phyloP scores from a whole-genome alignment of 352 stramenopile species.

The Globisporangium uncinulatum region DNA sequence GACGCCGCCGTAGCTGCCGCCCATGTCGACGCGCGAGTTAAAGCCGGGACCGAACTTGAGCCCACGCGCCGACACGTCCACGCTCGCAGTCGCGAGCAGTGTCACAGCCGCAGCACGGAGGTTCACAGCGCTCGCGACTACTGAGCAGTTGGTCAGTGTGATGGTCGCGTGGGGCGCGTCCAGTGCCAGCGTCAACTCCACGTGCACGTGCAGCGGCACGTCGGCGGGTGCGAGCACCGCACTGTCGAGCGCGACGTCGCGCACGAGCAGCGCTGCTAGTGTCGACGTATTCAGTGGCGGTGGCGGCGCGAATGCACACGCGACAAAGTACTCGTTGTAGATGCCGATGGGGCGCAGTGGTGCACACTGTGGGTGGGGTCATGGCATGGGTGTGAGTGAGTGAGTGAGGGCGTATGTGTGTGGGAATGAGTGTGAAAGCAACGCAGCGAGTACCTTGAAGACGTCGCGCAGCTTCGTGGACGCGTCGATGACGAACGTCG shows the following conservation, averaged over 20 bases:
- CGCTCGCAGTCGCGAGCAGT: constrained; percentile 31
- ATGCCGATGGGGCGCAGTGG: constrained; percentile 54
- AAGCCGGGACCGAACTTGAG: constrained; percentile 81
- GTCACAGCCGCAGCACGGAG: constrained; percentile 35
- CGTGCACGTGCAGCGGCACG: constrained; percentile 42
- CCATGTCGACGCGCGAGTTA: constrained; percentile 61
- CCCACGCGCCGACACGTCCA: constrained; percentile 57
- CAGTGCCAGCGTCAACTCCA: constrained; percentile 43
- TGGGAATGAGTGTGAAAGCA: no score
- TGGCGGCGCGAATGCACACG: constrained; percentile 45
- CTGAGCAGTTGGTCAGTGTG: constrained; percentile 39
- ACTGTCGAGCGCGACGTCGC: constrained; percentile 37
- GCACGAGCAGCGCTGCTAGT: constrained; percentile 34
- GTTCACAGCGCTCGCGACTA: constrained; percentile 58
- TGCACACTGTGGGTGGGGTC: constrained; percentile 37
- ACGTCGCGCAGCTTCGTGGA: constrained; percentile 44
- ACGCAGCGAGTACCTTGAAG: constrained; percentile 21
- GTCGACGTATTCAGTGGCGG: constrained; percentile 13
- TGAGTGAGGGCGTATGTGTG: background rate
- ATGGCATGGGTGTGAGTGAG: background rate
- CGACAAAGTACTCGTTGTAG: constrained; percentile 83
- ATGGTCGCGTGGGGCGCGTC: constrained; percentile 25
- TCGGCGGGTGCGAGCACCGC: constrained; percentile 31
- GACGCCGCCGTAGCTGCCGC: constrained; percentile 70
- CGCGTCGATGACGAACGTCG: constrained; percentile 43